Conservation (phyloP, 306 rosid genomes). For the Cucurbita argyrosperma region DNA sequence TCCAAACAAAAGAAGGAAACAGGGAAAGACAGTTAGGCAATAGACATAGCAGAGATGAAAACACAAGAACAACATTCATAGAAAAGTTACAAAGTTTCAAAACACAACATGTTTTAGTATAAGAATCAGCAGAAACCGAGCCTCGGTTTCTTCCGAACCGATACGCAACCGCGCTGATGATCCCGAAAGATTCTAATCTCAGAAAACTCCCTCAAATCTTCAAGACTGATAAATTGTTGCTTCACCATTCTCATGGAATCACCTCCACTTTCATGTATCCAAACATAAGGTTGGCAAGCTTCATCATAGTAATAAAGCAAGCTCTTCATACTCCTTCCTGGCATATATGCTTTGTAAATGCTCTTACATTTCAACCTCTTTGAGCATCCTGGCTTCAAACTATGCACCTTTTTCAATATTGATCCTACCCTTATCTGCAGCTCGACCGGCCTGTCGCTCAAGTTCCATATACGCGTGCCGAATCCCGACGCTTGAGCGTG, state of each 20-base stretch:
- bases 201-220: constrained; percentile 59
- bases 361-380: constrained; percentile 69
- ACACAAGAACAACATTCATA: constrained; percentile 6
- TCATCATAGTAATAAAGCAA: constrained; percentile 76
- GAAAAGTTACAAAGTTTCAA: neutral
- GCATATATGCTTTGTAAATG: constrained; percentile 79
- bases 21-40: neutral
- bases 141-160: constrained; percentile 67
- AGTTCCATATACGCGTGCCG: constrained; percentile 91
- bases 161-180: constrained; percentile 70
- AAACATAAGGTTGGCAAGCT: constrained; percentile 77
- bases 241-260: constrained; percentile 73
- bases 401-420: constrained; percentile 59
- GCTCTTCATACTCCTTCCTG: constrained; percentile 47
- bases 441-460: constrained; percentile 72
- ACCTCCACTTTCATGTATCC: constrained; percentile 69
- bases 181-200: constrained; percentile 88
- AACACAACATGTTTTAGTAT: neutral
- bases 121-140: constrained; percentile 53
- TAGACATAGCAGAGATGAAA: neutral
- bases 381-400: constrained; percentile 73
- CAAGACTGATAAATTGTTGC: constrained; percentile 85
- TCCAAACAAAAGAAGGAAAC: neutral
- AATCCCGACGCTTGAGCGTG: constrained; percentile 43
- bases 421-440: constrained; percentile 93